phyloP scores from a whole-genome alignment of 2,329 filamentous ascomycete species.

The Neurospora sp. region DNA sequence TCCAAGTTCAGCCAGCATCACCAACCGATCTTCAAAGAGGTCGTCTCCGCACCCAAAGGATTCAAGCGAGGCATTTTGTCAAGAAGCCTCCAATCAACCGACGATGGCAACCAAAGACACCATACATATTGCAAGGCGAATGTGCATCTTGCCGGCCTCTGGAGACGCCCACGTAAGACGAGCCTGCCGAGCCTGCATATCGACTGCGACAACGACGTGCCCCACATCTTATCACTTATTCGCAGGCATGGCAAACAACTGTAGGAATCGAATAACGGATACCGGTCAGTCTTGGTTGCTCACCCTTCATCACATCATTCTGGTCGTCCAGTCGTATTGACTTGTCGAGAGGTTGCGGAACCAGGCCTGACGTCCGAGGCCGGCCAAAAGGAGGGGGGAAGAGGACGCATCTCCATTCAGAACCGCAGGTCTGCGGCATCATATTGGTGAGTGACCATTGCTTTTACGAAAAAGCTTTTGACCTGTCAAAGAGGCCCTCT shows the following conservation, averaged over 20 bases:
- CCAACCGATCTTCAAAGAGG: background rate
- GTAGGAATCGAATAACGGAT: background rate
- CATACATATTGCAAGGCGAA: background rate
- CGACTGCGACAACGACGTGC: background rate
- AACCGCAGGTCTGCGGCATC: background rate
- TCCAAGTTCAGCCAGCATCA: background rate
- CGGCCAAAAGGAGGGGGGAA: background rate
- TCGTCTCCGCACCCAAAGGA: background rate
- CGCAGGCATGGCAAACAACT: background rate
- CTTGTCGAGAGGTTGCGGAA: background rate
- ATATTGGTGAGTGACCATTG: background rate
- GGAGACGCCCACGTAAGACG: background rate
- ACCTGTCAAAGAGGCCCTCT: background rate
- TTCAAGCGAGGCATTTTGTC: background rate
- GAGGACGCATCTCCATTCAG: background rate
- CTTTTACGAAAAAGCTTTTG: background rate
- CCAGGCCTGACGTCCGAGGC: background rate
- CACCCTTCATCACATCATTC: background rate
- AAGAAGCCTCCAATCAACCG: background rate
- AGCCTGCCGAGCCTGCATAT: background rate
- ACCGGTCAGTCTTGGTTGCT: background rate
- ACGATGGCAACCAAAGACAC: background rate
- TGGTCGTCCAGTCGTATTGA: background rate
- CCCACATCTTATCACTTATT: background rate
- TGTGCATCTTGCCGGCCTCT: background rate